These are phyloP conservation scores for Adansonia madagascariensis DNA, from an alignment of 441 rosid species.

Conservation along the genomic window DNA sequence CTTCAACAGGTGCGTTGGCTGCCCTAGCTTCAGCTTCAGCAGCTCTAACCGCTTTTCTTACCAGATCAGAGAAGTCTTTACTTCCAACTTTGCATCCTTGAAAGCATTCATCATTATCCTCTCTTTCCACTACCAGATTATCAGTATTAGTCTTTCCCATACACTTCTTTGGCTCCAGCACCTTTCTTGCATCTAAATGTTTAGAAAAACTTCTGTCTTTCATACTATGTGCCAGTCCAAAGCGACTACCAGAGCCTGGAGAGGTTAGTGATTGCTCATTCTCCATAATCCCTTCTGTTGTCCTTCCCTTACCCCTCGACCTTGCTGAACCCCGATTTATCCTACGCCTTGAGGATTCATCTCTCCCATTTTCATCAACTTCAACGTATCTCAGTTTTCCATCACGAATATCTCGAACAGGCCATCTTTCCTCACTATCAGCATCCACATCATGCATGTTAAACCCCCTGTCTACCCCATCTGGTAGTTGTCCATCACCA, in stretches of 20 bases:
- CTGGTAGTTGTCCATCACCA: slow-evolving; percentile 50
- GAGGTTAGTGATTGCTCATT: slow-evolving; percentile 62
- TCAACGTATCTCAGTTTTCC: slow-evolving; percentile 63
- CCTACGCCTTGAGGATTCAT: slow-evolving; percentile 73
- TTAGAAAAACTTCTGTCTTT: slow-evolving; percentile 61
- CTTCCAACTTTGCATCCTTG: slow-evolving; percentile 83
- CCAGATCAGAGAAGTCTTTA: slow-evolving; percentile 75
- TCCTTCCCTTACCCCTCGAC: slow-evolving; percentile 75
- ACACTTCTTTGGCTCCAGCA: slow-evolving; percentile 53
- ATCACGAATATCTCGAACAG: slow-evolving; percentile 50
- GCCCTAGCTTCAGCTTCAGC: slow-evolving; percentile 97
- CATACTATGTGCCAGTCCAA: slow-evolving; percentile 45
- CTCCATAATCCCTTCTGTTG: slow-evolving; percentile 61
- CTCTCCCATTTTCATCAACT: slow-evolving; percentile 72
- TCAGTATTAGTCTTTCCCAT: slow-evolving; percentile 50
- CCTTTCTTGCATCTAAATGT: slow-evolving; percentile 55
- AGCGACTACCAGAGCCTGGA: slow-evolving; percentile 69
- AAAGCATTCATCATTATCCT: slow-evolving; percentile 75
- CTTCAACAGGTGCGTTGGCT: slow-evolving; percentile 83
- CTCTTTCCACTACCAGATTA: slow-evolving; percentile 58
- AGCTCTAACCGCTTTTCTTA: slow-evolving; percentile 83
- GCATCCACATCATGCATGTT: slow-evolving; percentile 44
- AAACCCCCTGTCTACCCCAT: slow-evolving; percentile 46
- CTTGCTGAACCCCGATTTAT: slow-evolving; percentile 60
- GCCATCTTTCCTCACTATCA: slow-evolving; percentile 59